phyloP scores from a whole-genome alignment of 2,329 filamentous ascomycete species.

The Myriosclerotinia scirpicola region DNA sequence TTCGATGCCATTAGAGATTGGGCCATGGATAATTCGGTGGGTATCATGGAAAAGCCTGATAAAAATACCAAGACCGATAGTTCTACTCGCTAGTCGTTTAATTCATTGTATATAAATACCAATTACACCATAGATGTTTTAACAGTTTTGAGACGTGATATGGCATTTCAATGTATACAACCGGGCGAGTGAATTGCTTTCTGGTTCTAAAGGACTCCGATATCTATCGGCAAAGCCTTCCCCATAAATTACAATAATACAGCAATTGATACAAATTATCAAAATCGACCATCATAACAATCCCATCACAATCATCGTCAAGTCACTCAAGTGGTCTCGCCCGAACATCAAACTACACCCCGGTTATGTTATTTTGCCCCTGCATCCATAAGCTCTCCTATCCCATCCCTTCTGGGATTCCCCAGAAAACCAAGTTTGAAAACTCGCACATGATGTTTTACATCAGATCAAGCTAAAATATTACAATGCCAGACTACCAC shows the following conservation, averaged over 20 bases:
- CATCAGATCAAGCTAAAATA: neutral
- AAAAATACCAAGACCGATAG: constrained; percentile 10
- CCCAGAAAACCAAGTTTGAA: neutral
- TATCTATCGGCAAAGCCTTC: neutral
- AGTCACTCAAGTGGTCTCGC: too few species aligned
- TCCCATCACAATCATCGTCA: neutral
- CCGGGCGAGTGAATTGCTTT: too few species aligned
- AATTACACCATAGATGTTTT: neutral
- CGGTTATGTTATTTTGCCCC: neutral
- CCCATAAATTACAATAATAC: neutral
- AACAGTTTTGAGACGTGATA: neutral
- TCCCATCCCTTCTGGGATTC: neutral
- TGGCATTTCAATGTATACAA: neutral
- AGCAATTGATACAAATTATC: neutral
- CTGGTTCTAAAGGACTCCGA: neutral
- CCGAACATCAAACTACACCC: neutral
- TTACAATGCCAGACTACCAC: too few species aligned
- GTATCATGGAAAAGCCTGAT: constrained; percentile 38
- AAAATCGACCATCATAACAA: too few species aligned
- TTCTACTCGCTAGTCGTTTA: neutral
- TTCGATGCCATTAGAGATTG: constrained; percentile 53
- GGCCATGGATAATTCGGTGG: constrained; percentile 53
- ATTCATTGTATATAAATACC: neutral
- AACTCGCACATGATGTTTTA: neutral
- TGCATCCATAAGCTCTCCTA: neutral